Conservation (phyloP, 345 rosid species). For the Acer negundo region DNA sequence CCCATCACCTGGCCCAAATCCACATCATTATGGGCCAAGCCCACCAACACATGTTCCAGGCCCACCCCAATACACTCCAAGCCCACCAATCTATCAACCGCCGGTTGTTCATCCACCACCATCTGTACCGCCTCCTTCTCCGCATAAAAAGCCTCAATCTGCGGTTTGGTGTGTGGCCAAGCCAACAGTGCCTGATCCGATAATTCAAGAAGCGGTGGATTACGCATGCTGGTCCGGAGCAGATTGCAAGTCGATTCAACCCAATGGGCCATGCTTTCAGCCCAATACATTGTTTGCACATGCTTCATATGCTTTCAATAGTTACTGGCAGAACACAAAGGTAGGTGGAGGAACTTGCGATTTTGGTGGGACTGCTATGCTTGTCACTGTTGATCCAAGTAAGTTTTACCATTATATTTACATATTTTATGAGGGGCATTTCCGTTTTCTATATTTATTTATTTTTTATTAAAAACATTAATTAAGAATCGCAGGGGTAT, state of each 20-base stretch:
- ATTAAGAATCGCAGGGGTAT: no score
- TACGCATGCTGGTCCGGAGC: slow-evolving; percentile 57
- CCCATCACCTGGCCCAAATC: slow-evolving; percentile 18
- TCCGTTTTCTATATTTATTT: no score
- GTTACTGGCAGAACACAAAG: slow-evolving; percentile 47
- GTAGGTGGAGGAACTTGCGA: slow-evolving; percentile 47
- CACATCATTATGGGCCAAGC: slow-evolving; percentile 16
- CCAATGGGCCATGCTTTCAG: slow-evolving; percentile 36
- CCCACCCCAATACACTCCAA: slow-evolving; percentile 20
- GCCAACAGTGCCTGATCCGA: slow-evolving; percentile 37
- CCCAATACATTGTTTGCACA: slow-evolving; percentile 46
- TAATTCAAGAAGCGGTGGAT: slow-evolving; percentile 44
- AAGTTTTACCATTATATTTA: slow-evolving; percentile 7
- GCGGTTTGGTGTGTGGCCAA: slow-evolving; percentile 50
- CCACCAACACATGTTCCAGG: slow-evolving; percentile 11
- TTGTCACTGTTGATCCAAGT: slow-evolving; percentile 51
- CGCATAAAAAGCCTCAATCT: slow-evolving; percentile 15
- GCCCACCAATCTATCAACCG: slow-evolving; percentile 18
- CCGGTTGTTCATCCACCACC: slow-evolving; percentile 12
- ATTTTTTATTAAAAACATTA: no score
- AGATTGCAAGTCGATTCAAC: slow-evolving; percentile 43
- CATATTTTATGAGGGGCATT: not conserved
- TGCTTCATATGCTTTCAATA: slow-evolving; percentile 54
- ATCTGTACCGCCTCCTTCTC: slow-evolving; percentile 22
- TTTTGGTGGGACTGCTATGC: slow-evolving; percentile 55